A percentile compares a stretch with the other conserved stretches of the same genome.
phyloP scores from a whole-genome alignment of 1,139 yeast species.

The Entelexis paramagnoliae region DNA sequence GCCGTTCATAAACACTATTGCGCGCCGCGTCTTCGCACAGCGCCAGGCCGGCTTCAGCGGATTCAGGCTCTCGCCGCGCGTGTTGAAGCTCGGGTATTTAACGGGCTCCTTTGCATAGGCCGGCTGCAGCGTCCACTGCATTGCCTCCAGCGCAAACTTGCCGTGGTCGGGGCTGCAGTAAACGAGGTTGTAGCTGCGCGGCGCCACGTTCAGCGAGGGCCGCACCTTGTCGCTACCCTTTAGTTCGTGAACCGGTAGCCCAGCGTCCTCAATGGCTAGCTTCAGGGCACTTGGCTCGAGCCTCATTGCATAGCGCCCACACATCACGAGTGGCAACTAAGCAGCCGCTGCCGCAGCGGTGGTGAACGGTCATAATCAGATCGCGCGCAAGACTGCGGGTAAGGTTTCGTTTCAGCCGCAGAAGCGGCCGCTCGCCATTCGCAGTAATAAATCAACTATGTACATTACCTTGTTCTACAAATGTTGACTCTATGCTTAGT shows the following conservation, averaged over 20 bases:
- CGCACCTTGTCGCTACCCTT: slow-evolving; percentile 1
- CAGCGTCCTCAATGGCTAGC: slow-evolving; percentile 6
- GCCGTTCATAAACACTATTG: slow-evolving; percentile 71
- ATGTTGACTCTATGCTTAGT: no score
- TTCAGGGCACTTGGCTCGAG: slow-evolving; percentile 3
- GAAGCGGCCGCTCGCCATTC: background rate
- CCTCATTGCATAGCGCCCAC: slow-evolving; percentile 22
- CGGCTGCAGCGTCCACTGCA: slow-evolving; percentile 58
- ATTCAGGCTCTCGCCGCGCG: slow-evolving; percentile 29
- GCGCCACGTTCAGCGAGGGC: slow-evolving; percentile 40
- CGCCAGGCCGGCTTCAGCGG: slow-evolving; percentile 28
- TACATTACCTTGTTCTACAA: no score
- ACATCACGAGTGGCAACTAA: slow-evolving; percentile 12
- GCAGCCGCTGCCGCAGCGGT: background rate
- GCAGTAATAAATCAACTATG: no score
- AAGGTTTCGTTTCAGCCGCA: no score
- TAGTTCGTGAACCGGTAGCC: slow-evolving; percentile 6
- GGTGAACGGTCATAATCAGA: no score
- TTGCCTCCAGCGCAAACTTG: slow-evolving; percentile 27
- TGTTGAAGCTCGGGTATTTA: slow-evolving; percentile 31
- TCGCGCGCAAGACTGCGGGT: no score
- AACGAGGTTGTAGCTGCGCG: slow-evolving; percentile 42
- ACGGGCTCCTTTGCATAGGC: slow-evolving; percentile 38
- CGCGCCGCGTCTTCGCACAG: slow-evolving; percentile 35
- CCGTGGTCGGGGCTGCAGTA: slow-evolving; percentile 26